These are phyloP conservation scores for Fusarium dimerum DNA, from an alignment of 2,329 filamentous ascomycete species.

Conservation along the genomic window DNA sequence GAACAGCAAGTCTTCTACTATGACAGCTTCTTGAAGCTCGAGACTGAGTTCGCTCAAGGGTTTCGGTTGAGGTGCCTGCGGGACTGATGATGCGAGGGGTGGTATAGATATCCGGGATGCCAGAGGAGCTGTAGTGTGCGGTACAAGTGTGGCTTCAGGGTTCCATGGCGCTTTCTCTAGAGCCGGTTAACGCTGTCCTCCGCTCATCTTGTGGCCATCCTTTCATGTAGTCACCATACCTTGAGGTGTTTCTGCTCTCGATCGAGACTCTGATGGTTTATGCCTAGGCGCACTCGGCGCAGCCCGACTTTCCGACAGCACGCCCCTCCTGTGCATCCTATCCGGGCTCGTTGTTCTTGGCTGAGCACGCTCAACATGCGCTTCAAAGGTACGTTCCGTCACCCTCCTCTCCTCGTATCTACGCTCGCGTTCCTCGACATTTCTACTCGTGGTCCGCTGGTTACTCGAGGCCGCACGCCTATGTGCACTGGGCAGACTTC, in stretches of 20 bases:
- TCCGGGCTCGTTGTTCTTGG: conserved; percentile 60
- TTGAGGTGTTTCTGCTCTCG: conserved; percentile 49
- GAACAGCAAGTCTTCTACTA: conserved; percentile 88
- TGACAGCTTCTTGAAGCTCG: conserved; percentile 80
- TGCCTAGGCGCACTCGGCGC: conserved; percentile 41
- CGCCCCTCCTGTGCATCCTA: conserved; percentile 48
- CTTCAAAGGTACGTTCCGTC: conserved; percentile 58
- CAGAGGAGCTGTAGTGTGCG: conserved; percentile 69
- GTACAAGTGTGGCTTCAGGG: conserved; percentile 74
- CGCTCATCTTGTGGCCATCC: neutral
- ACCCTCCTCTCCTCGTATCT: conserved; percentile 53
- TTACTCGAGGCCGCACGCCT: conserved; percentile 61
- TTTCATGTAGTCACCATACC: conserved; percentile 38
- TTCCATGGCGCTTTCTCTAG: conserved; percentile 62
- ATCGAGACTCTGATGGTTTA: conserved; percentile 46
- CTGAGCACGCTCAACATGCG: conserved; percentile 63
- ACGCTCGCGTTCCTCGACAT: conserved; percentile 37
- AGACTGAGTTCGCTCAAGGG: conserved; percentile 73
- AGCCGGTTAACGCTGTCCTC: conserved; percentile 17
- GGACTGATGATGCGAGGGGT: conserved; percentile 75
- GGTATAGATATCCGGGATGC: conserved; percentile 64
- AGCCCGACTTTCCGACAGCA: conserved; percentile 38
- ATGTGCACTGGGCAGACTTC: conserved; percentile 43
- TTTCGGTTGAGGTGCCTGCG: conserved; percentile 67
- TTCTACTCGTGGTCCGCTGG: conserved; percentile 50